Percentiles rank a stretch among this genome's conserved stretches.
phyloP scores from a whole-genome alignment of 345 rosid species.

The Streptanthus diversifolius region DNA sequence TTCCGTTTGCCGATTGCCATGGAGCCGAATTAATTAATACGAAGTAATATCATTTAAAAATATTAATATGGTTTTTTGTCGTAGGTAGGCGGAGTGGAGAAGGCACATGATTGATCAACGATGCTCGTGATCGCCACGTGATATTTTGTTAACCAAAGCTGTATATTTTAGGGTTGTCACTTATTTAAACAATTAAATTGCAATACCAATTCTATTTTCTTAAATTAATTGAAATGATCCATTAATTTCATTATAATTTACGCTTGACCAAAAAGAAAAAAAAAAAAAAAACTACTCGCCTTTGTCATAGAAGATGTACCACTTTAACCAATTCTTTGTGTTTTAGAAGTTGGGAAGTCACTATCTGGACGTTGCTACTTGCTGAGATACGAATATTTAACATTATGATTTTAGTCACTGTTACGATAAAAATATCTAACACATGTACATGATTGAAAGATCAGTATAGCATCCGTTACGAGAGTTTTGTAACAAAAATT shows the following conservation, averaged over 20 bases:
- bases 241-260: no score
- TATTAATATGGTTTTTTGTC: neutral
- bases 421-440: neutral
- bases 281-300: no score
- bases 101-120: neutral
- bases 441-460: neutral
- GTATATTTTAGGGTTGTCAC: neutral
- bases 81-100: constrained; percentile 16
- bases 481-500: neutral
- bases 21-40: neutral
- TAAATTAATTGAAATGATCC: neutral
- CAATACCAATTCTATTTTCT: neutral
- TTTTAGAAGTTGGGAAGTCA: neutral
- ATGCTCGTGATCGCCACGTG: neutral
- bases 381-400: neutral
- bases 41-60: neutral
- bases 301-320: no score
- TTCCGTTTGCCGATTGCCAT: neutral
- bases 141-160: neutral
- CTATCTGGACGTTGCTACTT: neutral
- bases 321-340: neutral
- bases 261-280: neutral
- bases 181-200: neutral
- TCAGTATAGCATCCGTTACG: neutral
- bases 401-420: neutral